Conservation (phyloP, 768 basidiomycete genomes). For the Crepidotus variabilis region DNA sequence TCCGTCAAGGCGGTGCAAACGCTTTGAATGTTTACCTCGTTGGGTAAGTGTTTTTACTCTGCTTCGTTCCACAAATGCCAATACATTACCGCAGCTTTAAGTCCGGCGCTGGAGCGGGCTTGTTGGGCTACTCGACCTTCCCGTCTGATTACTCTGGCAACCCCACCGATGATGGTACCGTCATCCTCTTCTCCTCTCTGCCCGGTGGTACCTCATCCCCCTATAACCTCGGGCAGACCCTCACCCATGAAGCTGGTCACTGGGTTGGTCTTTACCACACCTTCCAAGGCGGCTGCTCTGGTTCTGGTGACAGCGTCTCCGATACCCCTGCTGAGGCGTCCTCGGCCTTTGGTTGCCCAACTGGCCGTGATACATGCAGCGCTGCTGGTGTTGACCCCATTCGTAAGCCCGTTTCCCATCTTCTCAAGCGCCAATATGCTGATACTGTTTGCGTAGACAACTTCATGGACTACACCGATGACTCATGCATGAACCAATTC, state of each 20-base stretch:
- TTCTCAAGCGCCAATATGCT: neutral
- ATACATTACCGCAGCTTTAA: slow-evolving; percentile 26
- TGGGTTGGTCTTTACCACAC: slow-evolving; percentile 60
- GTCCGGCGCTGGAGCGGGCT: slow-evolving; percentile 33
- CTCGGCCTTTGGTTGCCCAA: slow-evolving; percentile 38
- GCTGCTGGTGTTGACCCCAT: slow-evolving; percentile 41
- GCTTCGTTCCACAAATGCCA: neutral
- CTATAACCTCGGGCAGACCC: slow-evolving; percentile 44
- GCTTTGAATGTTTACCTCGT: slow-evolving; percentile 50
- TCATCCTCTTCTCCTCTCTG: slow-evolving; percentile 36
- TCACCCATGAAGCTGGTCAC: slow-evolving; percentile 57
- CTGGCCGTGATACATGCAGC: slow-evolving; percentile 31
- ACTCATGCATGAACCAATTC: slow-evolving; percentile 48
- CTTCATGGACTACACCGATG: slow-evolving; percentile 53
- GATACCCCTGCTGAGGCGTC: slow-evolving; percentile 48
- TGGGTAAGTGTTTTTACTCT: slow-evolving; percentile 27
- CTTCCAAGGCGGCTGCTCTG: slow-evolving; percentile 47
- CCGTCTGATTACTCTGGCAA: slow-evolving; percentile 34
- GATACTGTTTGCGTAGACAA: slow-evolving; percentile 31
- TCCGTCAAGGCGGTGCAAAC: slow-evolving; percentile 35
- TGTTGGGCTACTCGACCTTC: slow-evolving; percentile 55
- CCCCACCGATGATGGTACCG: slow-evolving; percentile 47
- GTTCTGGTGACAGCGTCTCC: slow-evolving; percentile 36
- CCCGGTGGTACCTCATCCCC: slow-evolving; percentile 38
- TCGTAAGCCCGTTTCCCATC: no score